Evolutionary conservation across 2,329 filamentous ascomycete genomes (phyloP).

Genomic region (Diplocarpon rosae): DNA sequence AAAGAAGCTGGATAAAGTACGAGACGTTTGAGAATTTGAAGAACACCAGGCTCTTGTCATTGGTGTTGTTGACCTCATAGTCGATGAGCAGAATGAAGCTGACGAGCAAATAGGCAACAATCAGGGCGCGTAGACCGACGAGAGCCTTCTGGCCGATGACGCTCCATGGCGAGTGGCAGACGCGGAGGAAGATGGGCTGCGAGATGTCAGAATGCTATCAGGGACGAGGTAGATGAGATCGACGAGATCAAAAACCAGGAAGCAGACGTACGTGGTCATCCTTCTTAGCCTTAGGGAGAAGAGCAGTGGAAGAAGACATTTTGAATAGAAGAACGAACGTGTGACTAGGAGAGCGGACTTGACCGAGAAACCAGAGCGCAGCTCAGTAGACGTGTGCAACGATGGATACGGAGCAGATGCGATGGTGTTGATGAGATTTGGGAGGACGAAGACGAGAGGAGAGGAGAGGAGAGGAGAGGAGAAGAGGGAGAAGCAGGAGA

Average conservation of each 20-base stretch:
- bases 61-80: slow-evolving; percentile 18
- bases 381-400: not conserved
- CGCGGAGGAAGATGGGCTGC: slow-evolving; percentile 27
- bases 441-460: not conserved
- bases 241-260: too few relatives aligned
- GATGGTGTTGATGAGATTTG: slow-evolving; percentile 8
- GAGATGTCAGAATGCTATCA: not conserved
- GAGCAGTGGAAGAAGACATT: slow-evolving; percentile 27
- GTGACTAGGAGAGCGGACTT: slow-evolving; percentile 1
- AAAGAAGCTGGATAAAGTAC: slow-evolving; percentile 23
- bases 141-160: slow-evolving; percentile 23
- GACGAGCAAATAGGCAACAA: slow-evolving; percentile 19
- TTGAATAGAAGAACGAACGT: not conserved
- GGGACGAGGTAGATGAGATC: too few relatives aligned
- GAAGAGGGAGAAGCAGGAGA: slow-evolving; percentile 1
- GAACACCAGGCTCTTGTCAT: slow-evolving; percentile 15
- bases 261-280: slow-evolving; percentile 20
- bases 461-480: not conserved
- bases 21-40: slow-evolving; percentile 26
- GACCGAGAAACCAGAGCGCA: slow-evolving; percentile 1
- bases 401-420: not conserved
- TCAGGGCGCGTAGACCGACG: slow-evolving; percentile 18
- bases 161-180: slow-evolving; percentile 28
- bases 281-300: slow-evolving; percentile 23
- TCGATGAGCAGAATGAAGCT: slow-evolving; percentile 18